phyloP scores from a whole-genome alignment of 179 eudicot species.

The Amaranthus tricolor region DNA sequence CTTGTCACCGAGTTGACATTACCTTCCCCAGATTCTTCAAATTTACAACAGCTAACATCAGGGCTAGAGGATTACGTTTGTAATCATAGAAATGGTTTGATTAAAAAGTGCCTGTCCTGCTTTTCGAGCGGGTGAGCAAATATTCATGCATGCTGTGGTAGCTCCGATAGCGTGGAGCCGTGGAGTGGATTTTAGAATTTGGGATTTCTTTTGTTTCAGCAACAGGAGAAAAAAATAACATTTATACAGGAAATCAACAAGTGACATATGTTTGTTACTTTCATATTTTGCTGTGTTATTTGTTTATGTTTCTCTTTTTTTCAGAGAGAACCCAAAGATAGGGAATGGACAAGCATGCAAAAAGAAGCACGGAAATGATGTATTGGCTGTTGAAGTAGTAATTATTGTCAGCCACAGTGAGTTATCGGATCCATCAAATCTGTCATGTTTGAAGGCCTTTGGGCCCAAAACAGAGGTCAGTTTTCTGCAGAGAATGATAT shows the following conservation, averaged over 20 bases:
- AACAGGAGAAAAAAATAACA: background rate
- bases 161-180: background rate
- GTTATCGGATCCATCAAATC: conserved; percentile 31
- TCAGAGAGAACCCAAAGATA: conserved; percentile 59
- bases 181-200: background rate
- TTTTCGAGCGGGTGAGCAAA: conserved; percentile 50
- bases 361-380: conserved; percentile 36
- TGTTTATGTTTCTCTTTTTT: conserved; percentile 11
- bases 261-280: background rate
- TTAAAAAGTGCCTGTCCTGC: conserved; percentile 59
- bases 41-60: conserved; percentile 44
- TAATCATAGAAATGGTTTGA: conserved; percentile 53
- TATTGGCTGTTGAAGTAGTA: conserved; percentile 61
- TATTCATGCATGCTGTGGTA: background rate
- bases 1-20: conserved; percentile 37
- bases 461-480: conserved; percentile 70
- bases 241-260: background rate
- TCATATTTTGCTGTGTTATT: background rate
- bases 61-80: conserved; percentile 69
- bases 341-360: conserved; percentile 63
- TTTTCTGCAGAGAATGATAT: conserved; percentile 1
- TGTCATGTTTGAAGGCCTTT: conserved; percentile 53
- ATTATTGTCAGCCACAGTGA: conserved; percentile 65
- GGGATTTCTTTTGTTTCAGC: background rate
- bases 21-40: conserved; percentile 40